Evolutionary conservation across 176 grass and related monocot species (phyloP).

Genomic region (Zizania latifolia): DNA sequence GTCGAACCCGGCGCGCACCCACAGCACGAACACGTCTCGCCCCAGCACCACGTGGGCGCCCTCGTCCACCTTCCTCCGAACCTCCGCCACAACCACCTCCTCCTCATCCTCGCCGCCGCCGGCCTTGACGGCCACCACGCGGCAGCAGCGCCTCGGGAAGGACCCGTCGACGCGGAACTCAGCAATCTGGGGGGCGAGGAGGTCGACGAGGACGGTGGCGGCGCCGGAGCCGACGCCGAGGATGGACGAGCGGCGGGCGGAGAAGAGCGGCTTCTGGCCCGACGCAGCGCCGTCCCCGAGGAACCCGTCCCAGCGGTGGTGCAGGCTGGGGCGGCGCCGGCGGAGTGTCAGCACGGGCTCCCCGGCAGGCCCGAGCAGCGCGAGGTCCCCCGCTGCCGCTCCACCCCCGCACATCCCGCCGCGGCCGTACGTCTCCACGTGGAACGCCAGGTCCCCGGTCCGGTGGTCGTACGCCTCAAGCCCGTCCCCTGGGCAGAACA

Average conservation of each 20-base stretch:
- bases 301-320: constrained; percentile 91
- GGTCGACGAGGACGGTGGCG: constrained; percentile 52
- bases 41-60: constrained; percentile 61
- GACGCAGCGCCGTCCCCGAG: constrained; percentile 44
- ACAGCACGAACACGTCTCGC: constrained; percentile 78
- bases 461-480: constrained; percentile 85
- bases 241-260: constrained; percentile 80
- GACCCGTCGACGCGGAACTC: constrained; percentile 86
- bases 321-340: constrained; percentile 78
- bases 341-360: constrained; percentile 63
- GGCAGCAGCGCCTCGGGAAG: constrained; percentile 71
- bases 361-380: constrained; percentile 56
- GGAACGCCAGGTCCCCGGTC: constrained; percentile 68
- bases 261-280: constrained; percentile 66
- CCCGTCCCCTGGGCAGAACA: constrained; percentile 73
- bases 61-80: constrained; percentile 81
- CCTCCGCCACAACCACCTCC: constrained; percentile 56
- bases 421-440: constrained; percentile 74
- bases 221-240: constrained; percentile 50
- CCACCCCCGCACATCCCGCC: constrained; percentile 31
- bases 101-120: neutral
- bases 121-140: constrained; percentile 36
- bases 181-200: neutral
- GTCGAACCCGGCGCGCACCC: constrained; percentile 57
- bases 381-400: constrained; percentile 50